A percentile compares a stretch with the other conserved stretches of the same genome.
These are phyloP conservation scores for Epithele typhae DNA, from an alignment of 768 basidiomycete genomes.

Conservation along the genomic window DNA sequence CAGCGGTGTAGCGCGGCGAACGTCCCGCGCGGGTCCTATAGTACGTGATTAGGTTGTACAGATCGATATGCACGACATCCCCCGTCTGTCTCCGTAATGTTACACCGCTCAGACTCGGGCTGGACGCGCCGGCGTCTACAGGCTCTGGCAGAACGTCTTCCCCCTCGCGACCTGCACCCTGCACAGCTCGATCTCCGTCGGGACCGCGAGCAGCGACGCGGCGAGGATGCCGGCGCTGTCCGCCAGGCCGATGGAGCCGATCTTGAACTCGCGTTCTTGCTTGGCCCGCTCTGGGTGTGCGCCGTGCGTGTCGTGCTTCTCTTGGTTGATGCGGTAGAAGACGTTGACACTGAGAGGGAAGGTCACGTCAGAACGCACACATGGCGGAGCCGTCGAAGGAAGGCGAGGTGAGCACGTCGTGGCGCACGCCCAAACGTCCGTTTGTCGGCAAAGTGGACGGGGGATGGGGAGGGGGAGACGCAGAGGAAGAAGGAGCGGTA, in stretches of 20 bases:
- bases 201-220: conserved; percentile 64
- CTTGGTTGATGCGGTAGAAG: conserved; percentile 80
- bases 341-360: conserved; percentile 59
- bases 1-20: too few species aligned
- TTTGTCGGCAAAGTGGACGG: too few species aligned
- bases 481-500: conserved; percentile 16
- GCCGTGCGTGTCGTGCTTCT: conserved; percentile 43
- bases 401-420: too few species aligned
- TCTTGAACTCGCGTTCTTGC: conserved; percentile 86
- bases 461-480: too few species aligned
- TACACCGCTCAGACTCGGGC: too few species aligned
- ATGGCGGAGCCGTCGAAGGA: too few species aligned
- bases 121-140: conserved; percentile 23
- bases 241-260: conserved; percentile 83
- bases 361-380: background rate
- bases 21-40: too few species aligned
- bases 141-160: conserved; percentile 61
- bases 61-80: too few species aligned
- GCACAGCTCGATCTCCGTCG: conserved; percentile 76
- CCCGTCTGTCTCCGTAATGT: too few species aligned
- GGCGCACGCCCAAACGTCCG: too few species aligned
- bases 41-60: too few species aligned
- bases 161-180: conserved; percentile 65
- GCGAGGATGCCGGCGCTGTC: conserved; percentile 69
- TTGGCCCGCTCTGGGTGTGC: conserved; percentile 54